phyloP scores from a whole-genome alignment of 192 early-diverging fungal species.

The Coemansia biformis region DNA sequence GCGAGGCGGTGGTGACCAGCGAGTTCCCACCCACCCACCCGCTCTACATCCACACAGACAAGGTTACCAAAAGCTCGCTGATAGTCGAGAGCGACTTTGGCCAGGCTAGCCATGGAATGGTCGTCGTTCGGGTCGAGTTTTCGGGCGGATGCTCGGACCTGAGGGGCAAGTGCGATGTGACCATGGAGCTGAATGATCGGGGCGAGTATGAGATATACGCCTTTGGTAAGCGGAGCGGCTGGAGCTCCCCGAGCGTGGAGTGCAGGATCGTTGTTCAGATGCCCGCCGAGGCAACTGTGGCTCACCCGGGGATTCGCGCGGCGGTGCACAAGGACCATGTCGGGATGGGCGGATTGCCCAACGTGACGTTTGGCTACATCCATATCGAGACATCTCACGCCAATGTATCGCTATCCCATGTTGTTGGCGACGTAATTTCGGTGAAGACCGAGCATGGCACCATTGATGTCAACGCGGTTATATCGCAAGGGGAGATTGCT shows the following conservation, averaged over 20 bases:
- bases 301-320: slow-evolving; percentile 15
- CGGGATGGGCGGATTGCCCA: slow-evolving; percentile 9
- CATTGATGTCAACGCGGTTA: slow-evolving; percentile 5
- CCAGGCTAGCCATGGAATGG: slow-evolving; percentile 4
- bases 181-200: slow-evolving; percentile 8
- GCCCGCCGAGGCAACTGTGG: slow-evolving; percentile 1
- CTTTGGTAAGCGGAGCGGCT: slow-evolving; percentile 7
- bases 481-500: not conserved
- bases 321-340: slow-evolving; percentile 11
- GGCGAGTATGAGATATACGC: slow-evolving; percentile 27
- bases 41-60: slow-evolving; percentile 16
- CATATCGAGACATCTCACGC: slow-evolving; percentile 10
- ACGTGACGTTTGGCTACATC: slow-evolving; percentile 15
- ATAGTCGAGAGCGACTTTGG: slow-evolving; percentile 17
- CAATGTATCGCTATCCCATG: slow-evolving; percentile 6
- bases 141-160: slow-evolving; percentile 2
- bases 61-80: slow-evolving; percentile 12
- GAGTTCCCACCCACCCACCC: slow-evolving; percentile 14
- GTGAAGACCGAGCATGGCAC: slow-evolving; percentile 7
- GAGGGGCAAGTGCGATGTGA: slow-evolving; percentile 7
- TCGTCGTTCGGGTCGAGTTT: slow-evolving; percentile 14
- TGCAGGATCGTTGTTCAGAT: slow-evolving; percentile 16
- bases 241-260: slow-evolving; percentile 6
- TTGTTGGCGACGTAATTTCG: slow-evolving; percentile 1
- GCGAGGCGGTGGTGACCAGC: slow-evolving; percentile 13